phyloP scores from a whole-genome alignment of 495 filamentous ascomycete genomes.

The Neurospora sublineolata region DNA sequence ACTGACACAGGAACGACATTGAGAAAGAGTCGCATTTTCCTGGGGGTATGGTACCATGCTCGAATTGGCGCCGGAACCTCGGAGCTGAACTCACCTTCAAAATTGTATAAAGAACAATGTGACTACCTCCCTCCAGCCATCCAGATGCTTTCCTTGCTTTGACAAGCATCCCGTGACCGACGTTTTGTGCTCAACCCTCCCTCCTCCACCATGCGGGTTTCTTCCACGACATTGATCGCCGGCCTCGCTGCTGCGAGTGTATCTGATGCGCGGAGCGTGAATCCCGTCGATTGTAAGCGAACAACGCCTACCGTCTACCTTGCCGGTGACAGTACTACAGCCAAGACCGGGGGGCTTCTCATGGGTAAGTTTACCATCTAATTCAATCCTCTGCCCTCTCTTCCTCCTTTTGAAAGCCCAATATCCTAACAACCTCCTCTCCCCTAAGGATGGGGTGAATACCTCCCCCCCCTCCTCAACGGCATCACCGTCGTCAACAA shows the following conservation, averaged over 20 bases:
- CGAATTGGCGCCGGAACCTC: background rate
- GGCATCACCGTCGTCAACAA: constrained; percentile 40
- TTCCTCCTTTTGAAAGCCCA: background rate
- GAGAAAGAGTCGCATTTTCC: background rate
- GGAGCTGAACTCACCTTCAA: background rate
- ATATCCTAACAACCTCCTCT: constrained; percentile 6
- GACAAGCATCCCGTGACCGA: background rate
- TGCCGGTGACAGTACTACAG: constrained; percentile 49
- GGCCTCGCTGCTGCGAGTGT: background rate
- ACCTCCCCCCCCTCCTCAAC: constrained; percentile 37
- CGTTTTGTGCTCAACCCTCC: background rate
- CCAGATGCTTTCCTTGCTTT: background rate
- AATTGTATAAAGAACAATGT: background rate
- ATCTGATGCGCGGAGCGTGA: background rate
- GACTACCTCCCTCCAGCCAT: background rate
- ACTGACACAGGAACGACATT: background rate
- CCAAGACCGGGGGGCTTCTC: constrained; percentile 15
- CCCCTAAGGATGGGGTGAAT: constrained; percentile 47
- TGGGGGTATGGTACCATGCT: background rate
- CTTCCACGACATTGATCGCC: background rate
- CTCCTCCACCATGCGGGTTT: background rate
- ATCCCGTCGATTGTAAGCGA: background rate
- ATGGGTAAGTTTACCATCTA: constrained; percentile 4
- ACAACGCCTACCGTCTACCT: constrained; percentile 35
- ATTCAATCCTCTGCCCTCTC: background rate